phyloP scores from a whole-genome alignment of 2,329 filamentous ascomycete genomes.

The Talaromyces sp. region DNA sequence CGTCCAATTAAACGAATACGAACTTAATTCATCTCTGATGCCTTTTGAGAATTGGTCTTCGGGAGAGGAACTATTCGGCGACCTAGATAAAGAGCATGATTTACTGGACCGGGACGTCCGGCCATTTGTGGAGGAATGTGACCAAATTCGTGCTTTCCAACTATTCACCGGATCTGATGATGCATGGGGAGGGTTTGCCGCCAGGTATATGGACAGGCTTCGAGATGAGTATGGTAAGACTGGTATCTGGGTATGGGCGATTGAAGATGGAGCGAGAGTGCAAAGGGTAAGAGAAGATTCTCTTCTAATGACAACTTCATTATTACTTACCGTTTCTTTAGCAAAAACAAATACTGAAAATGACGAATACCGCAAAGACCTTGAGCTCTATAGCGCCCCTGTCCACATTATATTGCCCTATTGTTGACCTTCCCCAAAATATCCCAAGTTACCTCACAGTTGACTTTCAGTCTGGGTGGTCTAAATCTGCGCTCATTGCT shows the following conservation, averaged over 20 bases:
- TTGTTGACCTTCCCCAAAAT: conserved; percentile 57
- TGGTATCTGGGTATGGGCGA: conserved; percentile 79
- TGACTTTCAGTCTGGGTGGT: conserved; percentile 66
- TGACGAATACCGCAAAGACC: conserved; percentile 70
- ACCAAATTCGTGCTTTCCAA: conserved; percentile 85
- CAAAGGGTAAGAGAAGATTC: conserved; percentile 44
- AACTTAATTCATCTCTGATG: conserved; percentile 71
- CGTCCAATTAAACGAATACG: conserved; percentile 81
- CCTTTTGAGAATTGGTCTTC: conserved; percentile 74
- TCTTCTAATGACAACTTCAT: not conserved
- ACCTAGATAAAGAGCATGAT: conserved; percentile 74
- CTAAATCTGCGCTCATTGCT: conserved; percentile 69
- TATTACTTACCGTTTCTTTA: conserved; percentile 14
- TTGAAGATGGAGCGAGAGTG: conserved; percentile 59
- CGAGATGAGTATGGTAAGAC: conserved; percentile 89
- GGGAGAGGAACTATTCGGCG: conserved; percentile 70
- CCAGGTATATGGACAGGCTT: conserved; percentile 68
- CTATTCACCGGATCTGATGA: conserved; percentile 67
- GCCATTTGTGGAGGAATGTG: conserved; percentile 86
- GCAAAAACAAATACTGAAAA: conserved; percentile 58
- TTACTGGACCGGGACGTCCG: conserved; percentile 85
- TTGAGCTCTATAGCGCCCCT: conserved; percentile 64
- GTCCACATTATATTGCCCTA: conserved; percentile 71
- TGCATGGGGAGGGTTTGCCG: conserved; percentile 74
- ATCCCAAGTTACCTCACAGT: conserved; percentile 57